Evolutionary conservation across 495 filamentous ascomycete genomes (phyloP), one percentile per base, ranked within the genome.

Genomic region (Aspergillus ellipticus): DNA sequence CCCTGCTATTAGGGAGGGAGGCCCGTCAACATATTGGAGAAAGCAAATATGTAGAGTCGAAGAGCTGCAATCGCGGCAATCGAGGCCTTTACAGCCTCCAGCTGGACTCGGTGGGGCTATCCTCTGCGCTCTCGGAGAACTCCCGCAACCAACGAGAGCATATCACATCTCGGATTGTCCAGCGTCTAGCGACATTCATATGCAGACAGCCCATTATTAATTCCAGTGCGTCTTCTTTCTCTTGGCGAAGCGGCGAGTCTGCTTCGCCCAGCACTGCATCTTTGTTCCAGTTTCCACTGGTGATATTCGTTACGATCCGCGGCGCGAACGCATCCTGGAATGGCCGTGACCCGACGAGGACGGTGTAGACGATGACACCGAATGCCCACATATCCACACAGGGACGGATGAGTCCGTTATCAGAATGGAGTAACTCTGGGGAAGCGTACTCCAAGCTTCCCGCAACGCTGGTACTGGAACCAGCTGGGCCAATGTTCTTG

Each of bases 381-480:
- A 82, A 88, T 0, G 87, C 85, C 87, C 88, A 90, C 8, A 90
- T 76, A 63, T 90, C 87, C 11, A 83, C 83, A 0, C 79, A 82
- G 2, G 79, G 72, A 59, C 77, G 63, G 57, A 83, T 71, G 56
- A 86, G 58, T 67, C 80, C 63, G 24, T 60, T 66, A 6, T 67
- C 66, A 9, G 75, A 79, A 28, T 70, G 68, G 31, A 88, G 74
- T 9, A 87, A 63, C 56, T 86, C 83, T 1, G 85, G 85, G 4
- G 81, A 79, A 1, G 85, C 84, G 63, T 88, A 88, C 59, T 86
- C 81, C n/a, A 88, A 71, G 55, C 82, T 86, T 29, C 85, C 85
- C 17, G 81, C 81, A 42, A 84, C 70, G 43, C 74, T 77, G 17
- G 80, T 82, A 61, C 80, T 83, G 11, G 79, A 81, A 6, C 78